These are phyloP conservation scores for Eutypella sp. DNA, from an alignment of 2,329 filamentous ascomycete genomes.

Conservation along the genomic window DNA sequence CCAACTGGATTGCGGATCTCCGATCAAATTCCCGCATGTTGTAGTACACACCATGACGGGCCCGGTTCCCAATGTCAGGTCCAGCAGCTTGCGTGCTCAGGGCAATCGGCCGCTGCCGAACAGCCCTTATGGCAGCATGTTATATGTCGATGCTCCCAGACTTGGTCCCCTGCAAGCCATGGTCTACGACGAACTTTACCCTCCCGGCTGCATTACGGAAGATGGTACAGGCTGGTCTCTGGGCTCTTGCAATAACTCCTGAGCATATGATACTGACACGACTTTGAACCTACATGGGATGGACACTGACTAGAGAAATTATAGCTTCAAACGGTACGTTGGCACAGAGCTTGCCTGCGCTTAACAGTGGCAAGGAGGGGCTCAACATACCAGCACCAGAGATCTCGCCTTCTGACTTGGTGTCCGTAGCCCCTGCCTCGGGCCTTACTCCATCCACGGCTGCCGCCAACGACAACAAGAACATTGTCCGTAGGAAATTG, in stretches of 20 bases:
- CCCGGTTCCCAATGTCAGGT: constrained; percentile 24
- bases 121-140: constrained; percentile 47
- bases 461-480: constrained; percentile 68
- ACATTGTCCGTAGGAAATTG: constrained; percentile 97
- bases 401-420: constrained; percentile 28
- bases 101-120: constrained; percentile 31
- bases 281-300: constrained; percentile 4
- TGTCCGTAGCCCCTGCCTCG: constrained; percentile 28
- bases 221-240: constrained; percentile 17
- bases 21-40: too few species aligned
- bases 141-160: constrained; percentile 46
- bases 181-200: constrained; percentile 43
- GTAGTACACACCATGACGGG: constrained; percentile 11
- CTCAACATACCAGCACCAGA: constrained; percentile 37
- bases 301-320: constrained; percentile 31
- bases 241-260: constrained; percentile 19
- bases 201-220: constrained; percentile 13
- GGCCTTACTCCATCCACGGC: constrained; percentile 33
- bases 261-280: constrained; percentile 12
- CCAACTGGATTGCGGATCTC: constrained; percentile 35
- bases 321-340: constrained; percentile 38
- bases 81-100: constrained; percentile 29
- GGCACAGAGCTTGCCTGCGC: constrained; percentile 32
- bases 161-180: constrained; percentile 39
- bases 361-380: too few species aligned